Percentiles rank a stretch among this genome's conserved stretches.
These are phyloP conservation scores for Tetrapisispora pingtungensis DNA, from an alignment of 805 yeast genomes.

Conservation along the genomic window DNA sequence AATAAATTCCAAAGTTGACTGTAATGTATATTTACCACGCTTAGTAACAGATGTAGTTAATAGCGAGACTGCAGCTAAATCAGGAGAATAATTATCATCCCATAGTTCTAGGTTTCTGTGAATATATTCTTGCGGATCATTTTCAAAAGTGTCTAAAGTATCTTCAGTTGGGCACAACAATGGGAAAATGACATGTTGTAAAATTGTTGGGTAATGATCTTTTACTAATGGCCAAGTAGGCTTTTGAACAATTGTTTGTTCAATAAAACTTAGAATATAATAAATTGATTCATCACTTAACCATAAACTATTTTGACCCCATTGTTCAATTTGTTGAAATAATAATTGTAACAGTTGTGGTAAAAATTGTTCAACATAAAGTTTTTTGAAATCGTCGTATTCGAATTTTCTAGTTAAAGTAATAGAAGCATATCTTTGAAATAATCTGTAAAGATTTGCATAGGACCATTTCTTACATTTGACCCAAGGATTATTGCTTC, in stretches of 20 bases:
- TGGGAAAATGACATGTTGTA: slow-evolving; percentile 68
- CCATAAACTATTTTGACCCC: slow-evolving; percentile 66
- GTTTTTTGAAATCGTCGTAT: slow-evolving; percentile 49
- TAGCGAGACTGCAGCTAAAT: slow-evolving; percentile 67
- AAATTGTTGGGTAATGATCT: slow-evolving; percentile 53
- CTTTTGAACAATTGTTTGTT: slow-evolving; percentile 48
- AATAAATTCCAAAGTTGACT: slow-evolving; percentile 51
- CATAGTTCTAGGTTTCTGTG: slow-evolving; percentile 57
- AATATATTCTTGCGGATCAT: slow-evolving; percentile 82
- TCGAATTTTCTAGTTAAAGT: slow-evolving; percentile 37
- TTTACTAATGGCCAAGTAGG: slow-evolving; percentile 57
- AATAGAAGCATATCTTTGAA: slow-evolving; percentile 57
- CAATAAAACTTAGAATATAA: slow-evolving; percentile 54
- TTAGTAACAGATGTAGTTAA: slow-evolving; percentile 63
- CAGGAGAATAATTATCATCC: slow-evolving; percentile 59
- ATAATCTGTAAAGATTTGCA: slow-evolving; percentile 63
- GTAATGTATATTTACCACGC: slow-evolving; percentile 49
- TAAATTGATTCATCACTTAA: slow-evolving; percentile 54
- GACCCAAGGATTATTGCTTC: slow-evolving; percentile 54
- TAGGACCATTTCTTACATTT: slow-evolving; percentile 85
- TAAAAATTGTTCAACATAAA: slow-evolving; percentile 48
- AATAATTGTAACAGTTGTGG: slow-evolving; percentile 64
- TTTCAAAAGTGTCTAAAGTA: slow-evolving; percentile 64
- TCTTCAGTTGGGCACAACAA: slow-evolving; percentile 59
- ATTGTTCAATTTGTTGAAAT: slow-evolving; percentile 56